A percentile compares a stretch with the other conserved stretches of the same genome.
Conservation (phyloP, 169 alveolate species). For the Eimeria nieschulzi region DNA sequence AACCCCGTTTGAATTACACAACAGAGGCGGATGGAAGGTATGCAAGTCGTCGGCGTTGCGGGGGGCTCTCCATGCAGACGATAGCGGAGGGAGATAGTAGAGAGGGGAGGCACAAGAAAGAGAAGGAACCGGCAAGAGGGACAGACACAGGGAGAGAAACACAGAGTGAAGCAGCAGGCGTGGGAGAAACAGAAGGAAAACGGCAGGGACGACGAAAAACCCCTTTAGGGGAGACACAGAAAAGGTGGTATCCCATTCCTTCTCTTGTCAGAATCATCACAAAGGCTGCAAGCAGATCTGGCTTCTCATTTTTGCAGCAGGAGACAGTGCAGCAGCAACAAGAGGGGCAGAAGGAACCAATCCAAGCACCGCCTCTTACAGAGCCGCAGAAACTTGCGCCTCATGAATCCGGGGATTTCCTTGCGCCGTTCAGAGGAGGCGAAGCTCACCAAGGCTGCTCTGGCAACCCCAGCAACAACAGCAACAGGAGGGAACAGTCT, state of each 20-base stretch:
- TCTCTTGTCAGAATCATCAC: conserved; percentile 16
- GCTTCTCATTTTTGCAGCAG: not conserved
- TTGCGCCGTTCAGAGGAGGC: not conserved
- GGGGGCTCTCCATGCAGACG: too few relatives aligned
- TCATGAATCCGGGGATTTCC: not conserved
- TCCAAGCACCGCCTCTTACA: not conserved
- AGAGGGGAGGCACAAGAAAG: too few relatives aligned
- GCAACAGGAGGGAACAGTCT: conserved; percentile 2
- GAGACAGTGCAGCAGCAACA: conserved; percentile 5
- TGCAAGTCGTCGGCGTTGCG: too few relatives aligned
- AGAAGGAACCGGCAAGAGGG: not conserved
- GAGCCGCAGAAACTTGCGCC: not conserved
- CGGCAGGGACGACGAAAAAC: not conserved
- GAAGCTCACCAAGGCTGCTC: not conserved
- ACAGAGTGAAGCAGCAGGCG: not conserved
- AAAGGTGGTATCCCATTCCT: conserved; percentile 16
- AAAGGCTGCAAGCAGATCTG: not conserved
- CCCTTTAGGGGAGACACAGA: not conserved
- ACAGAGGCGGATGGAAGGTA: too few relatives aligned
- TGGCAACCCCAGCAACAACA: conserved; percentile 22
- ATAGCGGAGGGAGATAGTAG: too few relatives aligned
- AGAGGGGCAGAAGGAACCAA: conserved; percentile 12
- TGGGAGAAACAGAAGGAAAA: not conserved
- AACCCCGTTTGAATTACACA: too few relatives aligned
- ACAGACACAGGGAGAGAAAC: not conserved